Conservation (phyloP, 306 rosid genomes). For the Trifolium pratense region DNA sequence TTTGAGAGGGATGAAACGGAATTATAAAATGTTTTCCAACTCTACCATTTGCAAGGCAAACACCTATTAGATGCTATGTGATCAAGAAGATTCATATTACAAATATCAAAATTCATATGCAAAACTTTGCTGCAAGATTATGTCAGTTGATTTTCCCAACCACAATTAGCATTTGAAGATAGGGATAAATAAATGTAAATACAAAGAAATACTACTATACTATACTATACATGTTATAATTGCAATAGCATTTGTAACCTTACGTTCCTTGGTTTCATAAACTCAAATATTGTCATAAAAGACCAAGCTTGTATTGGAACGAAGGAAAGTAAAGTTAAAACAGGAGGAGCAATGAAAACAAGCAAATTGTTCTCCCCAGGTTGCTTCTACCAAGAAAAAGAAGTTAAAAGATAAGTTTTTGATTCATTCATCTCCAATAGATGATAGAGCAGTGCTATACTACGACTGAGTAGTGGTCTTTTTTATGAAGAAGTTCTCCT, state of each 20-base stretch:
- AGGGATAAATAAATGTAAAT: not conserved
- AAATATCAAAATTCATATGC: not conserved
- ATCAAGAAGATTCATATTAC: not conserved
- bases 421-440: not conserved
- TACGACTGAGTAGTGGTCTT: slow-evolving; percentile 40
- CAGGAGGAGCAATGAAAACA: not conserved
- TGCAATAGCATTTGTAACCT: not conserved
- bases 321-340: not conserved
- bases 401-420: slow-evolving; percentile 2
- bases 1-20: no score
- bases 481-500: slow-evolving; percentile 58
- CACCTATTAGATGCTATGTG: no score
- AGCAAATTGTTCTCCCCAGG: not conserved
- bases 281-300: not conserved
- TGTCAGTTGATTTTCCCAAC: not conserved
- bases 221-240: slow-evolving; percentile 19
- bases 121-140: not conserved
- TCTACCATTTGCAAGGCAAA: no score
- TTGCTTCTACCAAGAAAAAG: not conserved
- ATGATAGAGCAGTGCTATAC: not conserved
- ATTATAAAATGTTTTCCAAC: no score
- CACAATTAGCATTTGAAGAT: not conserved
- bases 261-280: not conserved
- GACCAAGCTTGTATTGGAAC: not conserved
- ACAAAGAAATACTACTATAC: not conserved